Conservation (phyloP, 441 rosid genomes). For the Aleurites moluccanus region DNA sequence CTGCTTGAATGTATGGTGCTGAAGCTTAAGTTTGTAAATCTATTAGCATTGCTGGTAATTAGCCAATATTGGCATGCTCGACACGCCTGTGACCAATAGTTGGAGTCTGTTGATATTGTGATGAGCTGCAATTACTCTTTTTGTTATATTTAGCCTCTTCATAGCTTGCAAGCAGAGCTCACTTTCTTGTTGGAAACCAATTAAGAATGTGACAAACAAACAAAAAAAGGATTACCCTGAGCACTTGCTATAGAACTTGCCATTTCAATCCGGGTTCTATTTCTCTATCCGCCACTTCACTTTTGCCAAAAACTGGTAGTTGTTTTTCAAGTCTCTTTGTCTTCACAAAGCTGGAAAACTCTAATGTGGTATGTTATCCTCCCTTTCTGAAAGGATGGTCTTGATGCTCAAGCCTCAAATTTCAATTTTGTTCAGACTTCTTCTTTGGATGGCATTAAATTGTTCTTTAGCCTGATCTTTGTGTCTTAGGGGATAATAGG, state of each 20-base stretch:
- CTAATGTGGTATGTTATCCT: not conserved
- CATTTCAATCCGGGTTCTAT: not conserved
- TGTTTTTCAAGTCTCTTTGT: not conserved
- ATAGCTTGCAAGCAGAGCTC: not conserved
- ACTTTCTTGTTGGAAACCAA: not conserved
- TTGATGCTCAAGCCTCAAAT: not conserved
- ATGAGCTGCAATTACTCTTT: not conserved
- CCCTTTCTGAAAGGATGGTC: not conserved
- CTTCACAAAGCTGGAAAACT: not conserved
- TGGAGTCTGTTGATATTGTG: not conserved
- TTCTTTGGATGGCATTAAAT: not conserved
- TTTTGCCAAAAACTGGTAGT: too few species aligned
- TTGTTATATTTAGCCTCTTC: not conserved
- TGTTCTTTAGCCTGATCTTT: not conserved
- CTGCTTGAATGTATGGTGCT: not conserved
- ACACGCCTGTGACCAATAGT: not conserved
- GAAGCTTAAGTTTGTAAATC: not conserved
- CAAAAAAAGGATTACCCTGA: not conserved
- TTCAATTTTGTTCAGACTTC: not conserved
- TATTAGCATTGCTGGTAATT: not conserved
- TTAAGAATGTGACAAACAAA: too few species aligned
- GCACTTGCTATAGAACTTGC: not conserved
- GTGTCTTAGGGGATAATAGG: not conserved
- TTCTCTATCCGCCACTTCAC: too few species aligned
- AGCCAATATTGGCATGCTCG: not conserved